phyloP scores from a whole-genome alignment of 306 rosid genomes.

The Cucurbita ficifolia region DNA sequence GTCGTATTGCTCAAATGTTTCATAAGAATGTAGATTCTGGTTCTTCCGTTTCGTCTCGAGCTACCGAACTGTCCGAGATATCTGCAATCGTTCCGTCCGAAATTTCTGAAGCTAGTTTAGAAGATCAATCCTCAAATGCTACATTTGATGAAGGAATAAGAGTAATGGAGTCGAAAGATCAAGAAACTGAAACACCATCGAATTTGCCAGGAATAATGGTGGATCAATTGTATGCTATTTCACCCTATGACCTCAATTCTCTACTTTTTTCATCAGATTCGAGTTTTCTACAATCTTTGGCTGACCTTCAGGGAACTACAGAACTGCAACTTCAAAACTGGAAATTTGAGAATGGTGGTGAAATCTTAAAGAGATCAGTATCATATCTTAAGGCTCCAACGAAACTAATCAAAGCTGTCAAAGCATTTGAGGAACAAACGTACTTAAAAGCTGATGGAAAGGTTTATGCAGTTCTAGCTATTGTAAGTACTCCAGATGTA shows the following conservation, averaged over 20 bases:
- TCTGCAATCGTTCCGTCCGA: conserved; percentile 30
- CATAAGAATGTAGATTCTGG: conserved; percentile 36
- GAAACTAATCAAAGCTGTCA: conserved; percentile 59
- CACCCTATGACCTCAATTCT: conserved; percentile 54
- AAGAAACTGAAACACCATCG: conserved; percentile 48
- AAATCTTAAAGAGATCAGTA: conserved; percentile 42
- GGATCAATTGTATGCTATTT: conserved; percentile 53
- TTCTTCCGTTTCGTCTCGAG: conserved; percentile 19
- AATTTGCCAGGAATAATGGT: conserved; percentile 73
- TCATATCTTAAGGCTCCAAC: conserved; percentile 63
- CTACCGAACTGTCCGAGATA: conserved; percentile 31
- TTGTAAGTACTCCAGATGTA: conserved; percentile 74
- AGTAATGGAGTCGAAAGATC: conserved; percentile 41
- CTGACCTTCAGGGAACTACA: conserved; percentile 58
- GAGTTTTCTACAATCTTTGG: conserved; percentile 35
- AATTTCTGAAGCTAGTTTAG: conserved; percentile 27
- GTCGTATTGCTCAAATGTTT: conserved; percentile 60
- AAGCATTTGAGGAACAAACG: conserved; percentile 68
- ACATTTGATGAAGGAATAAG: conserved; percentile 53
- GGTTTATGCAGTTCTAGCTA: conserved; percentile 47
- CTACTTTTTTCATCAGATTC: conserved; percentile 53
- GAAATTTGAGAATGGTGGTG: conserved; percentile 49
- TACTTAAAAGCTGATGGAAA: conserved; percentile 77
- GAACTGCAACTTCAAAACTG: conserved; percentile 49
- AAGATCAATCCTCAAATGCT: conserved; percentile 37